These are phyloP conservation scores for Psilocybe tampanensis DNA, from an alignment of 768 basidiomycete species.

Conservation along the genomic window DNA sequence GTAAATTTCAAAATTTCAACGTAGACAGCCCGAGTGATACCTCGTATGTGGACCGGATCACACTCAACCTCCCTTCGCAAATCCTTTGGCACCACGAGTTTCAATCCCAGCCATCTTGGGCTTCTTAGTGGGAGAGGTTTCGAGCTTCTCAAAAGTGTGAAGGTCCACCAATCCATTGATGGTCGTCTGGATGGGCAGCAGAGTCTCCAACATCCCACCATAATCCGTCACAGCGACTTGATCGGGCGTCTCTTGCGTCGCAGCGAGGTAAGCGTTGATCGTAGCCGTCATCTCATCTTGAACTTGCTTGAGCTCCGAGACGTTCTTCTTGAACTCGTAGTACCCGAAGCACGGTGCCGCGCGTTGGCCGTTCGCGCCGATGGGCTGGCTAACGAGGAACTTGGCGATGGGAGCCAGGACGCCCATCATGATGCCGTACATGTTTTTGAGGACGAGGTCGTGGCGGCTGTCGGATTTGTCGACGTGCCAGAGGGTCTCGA, in stretches of 20 bases:
- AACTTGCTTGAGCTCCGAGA: slow-evolving; percentile 13
- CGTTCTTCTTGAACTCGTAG: slow-evolving; percentile 18
- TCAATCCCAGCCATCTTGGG: slow-evolving; percentile 9
- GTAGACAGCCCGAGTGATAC: too few relatives aligned
- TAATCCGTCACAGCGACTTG: slow-evolving; percentile 15
- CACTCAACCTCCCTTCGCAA: slow-evolving; percentile 6
- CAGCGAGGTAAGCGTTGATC: slow-evolving; percentile 15
- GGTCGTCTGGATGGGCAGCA: slow-evolving; percentile 16
- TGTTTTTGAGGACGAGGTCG: slow-evolving; percentile 21
- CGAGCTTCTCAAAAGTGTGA: slow-evolving; percentile 9
- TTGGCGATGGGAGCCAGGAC: slow-evolving; percentile 27
- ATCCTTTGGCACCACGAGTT: slow-evolving; percentile 14
- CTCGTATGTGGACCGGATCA: too few relatives aligned
- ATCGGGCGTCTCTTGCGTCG: slow-evolving; percentile 14
- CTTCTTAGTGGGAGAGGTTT: slow-evolving; percentile 10
- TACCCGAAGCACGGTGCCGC: slow-evolving; percentile 28
- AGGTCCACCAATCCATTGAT: slow-evolving; percentile 14
- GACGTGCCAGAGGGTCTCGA: slow-evolving; percentile 26
- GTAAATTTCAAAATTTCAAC: too few relatives aligned
- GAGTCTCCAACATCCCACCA: slow-evolving; percentile 10
- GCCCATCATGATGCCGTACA: slow-evolving; percentile 27
- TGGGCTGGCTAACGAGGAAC: slow-evolving; percentile 24
- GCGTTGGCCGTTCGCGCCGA: slow-evolving; percentile 15
- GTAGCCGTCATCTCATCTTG: slow-evolving; percentile 16
- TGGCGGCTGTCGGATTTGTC: slow-evolving; percentile 13